phyloP scores from a whole-genome alignment of 495 filamentous ascomycete genomes.

The Xanthoparmelia taractica region DNA sequence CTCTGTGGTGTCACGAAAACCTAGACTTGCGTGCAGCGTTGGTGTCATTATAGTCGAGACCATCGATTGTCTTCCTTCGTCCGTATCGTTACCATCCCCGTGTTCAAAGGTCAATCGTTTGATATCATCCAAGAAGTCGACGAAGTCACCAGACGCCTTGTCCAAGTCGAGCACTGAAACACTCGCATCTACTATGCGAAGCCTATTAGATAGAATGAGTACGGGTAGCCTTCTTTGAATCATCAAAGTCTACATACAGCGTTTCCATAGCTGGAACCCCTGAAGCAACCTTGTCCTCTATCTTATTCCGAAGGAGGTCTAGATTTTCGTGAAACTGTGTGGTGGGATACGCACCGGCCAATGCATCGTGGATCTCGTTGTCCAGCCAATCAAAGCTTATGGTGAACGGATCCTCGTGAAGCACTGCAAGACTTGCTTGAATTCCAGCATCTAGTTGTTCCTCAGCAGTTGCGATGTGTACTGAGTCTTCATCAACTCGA shows the following conservation, averaged over 20 bases:
- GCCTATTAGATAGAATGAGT: neutral
- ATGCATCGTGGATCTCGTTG: neutral
- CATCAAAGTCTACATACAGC: neutral
- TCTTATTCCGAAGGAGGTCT: neutral
- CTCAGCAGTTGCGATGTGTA: neutral
- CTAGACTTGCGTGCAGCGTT: constrained; percentile 1
- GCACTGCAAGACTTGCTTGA: neutral
- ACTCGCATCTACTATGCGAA: neutral
- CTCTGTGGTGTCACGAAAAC: neutral
- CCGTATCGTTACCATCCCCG: neutral
- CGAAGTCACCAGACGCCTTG: constrained; percentile 4
- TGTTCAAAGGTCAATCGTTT: neutral
- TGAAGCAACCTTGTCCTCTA: neutral
- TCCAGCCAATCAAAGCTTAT: constrained; percentile 24
- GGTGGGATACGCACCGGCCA: neutral
- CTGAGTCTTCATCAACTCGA: constrained; percentile 2
- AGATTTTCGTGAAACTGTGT: constrained; percentile 12
- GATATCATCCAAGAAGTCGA: constrained; percentile 12
- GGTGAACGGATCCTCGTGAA: constrained; percentile 11
- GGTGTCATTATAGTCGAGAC: constrained; percentile 6
- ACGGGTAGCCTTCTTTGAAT: neutral
- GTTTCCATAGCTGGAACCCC: constrained; percentile 1
- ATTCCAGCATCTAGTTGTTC: neutral
- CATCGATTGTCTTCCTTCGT: neutral
- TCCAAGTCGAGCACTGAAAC: constrained; percentile 19